These are phyloP conservation scores for Ceratobasidium sp. DNA, from an alignment of 1,284 basidiomycete genomes.

Conservation along the genomic window DNA sequence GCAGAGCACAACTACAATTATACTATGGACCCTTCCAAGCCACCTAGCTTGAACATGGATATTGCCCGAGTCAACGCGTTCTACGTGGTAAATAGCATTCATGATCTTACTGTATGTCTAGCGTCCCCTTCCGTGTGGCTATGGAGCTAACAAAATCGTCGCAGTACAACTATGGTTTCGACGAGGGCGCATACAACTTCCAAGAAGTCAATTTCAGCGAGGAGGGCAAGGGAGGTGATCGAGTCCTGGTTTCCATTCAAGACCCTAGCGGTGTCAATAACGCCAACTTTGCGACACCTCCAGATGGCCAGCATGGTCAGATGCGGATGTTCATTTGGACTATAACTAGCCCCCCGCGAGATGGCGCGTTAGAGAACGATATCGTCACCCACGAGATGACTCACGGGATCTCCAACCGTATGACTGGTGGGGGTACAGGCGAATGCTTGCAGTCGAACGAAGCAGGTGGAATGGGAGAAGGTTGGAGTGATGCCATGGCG, in stretches of 20 bases:
- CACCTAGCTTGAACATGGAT: constrained; percentile 16
- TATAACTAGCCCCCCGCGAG: constrained; percentile 35
- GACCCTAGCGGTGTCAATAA: constrained; percentile 37
- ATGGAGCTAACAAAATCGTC: too few relatives aligned
- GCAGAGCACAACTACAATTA: constrained; percentile 52
- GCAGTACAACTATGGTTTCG: constrained; percentile 41
- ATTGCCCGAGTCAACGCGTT: constrained; percentile 38
- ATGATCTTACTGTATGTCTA: constrained; percentile 17
- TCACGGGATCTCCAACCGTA: constrained; percentile 33
- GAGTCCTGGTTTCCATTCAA: constrained; percentile 38
- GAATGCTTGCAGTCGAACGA: constrained; percentile 31
- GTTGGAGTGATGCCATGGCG: constrained; percentile 33
- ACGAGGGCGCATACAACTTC: constrained; percentile 42
- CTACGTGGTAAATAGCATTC: constrained; percentile 37
- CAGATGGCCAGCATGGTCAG: constrained; percentile 35
- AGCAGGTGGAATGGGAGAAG: too few relatives aligned
- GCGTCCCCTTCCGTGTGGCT: not conserved
- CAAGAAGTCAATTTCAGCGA: constrained; percentile 41
- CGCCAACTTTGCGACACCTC: constrained; percentile 40
- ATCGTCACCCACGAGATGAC: constrained; percentile 38
- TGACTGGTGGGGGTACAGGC: constrained; percentile 24
- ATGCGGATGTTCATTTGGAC: constrained; percentile 39
- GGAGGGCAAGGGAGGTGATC: constrained; percentile 39
- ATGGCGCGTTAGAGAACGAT: constrained; percentile 36
- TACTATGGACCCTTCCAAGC: constrained; percentile 46